Base-by-base conservation (phyloP, 495 filamentous ascomycete genomes). In the Penicillium soppii region DNA sequence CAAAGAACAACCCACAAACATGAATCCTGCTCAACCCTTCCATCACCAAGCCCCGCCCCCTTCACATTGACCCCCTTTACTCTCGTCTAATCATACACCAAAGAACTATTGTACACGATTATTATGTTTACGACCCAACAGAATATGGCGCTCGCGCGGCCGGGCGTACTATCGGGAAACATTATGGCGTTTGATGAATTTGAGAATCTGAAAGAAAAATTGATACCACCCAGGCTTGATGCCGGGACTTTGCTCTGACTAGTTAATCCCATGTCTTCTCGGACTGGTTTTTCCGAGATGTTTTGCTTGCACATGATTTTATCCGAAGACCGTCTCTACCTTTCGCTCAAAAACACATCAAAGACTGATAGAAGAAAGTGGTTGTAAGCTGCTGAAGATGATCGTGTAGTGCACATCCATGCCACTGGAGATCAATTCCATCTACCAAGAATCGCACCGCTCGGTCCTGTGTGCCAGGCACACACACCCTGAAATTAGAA, bases 1-100 rank as follows among this genome's bases (percentile, higher is more conserved):
- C 61, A 71, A 35, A 63, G 63, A 37, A 70, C 71, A 17, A 77
- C 72, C 0, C 74, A 77, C 45, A 75, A 74, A 59, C 46, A 57
- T 22, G 70, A 71, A 13, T 15, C 48, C 5, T 38, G 39, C 21
- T 48, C 55, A 7, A 51, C 51, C 0, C 49, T 60, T 15, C 56
- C 62, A 21, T 74, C 66, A 5, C 66, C 66, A 7, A 47, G 58
- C 27, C 45, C 56, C 2, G 64, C 69, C 17, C 56, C 61, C 39
- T 69, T 71, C 47, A 40, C 54, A 1, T 37, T 68, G 7, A 32
- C 66, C 7, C 32, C 62, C 6, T 72, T 66, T 35, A 36, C 56
- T 23, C 37, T 61, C 4, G 58, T 69, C 21, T 67, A 44, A 53
- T 55, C 25, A 48, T 35, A 9, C 16, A 52, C 29, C 6, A 13